Evolutionary conservation across 176 grass and related monocot species (phyloP).

Genomic region (Aechmea fasciata): DNA sequence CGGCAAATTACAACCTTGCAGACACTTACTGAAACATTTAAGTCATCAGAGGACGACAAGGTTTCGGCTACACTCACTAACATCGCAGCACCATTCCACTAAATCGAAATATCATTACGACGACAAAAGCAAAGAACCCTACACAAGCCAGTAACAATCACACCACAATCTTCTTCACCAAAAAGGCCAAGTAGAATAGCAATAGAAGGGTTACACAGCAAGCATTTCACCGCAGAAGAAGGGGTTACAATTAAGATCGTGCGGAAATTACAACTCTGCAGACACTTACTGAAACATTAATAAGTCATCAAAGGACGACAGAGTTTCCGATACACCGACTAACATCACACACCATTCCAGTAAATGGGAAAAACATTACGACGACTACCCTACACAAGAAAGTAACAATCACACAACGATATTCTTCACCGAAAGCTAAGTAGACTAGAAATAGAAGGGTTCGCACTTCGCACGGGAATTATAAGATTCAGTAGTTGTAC

Average conservation of each 20-base stretch:
- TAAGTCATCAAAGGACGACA: not conserved
- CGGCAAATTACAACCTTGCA: too few relatives aligned
- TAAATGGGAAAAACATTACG: not conserved
- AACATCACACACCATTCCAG: not conserved
- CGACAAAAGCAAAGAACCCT: not conserved
- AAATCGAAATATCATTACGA: not conserved
- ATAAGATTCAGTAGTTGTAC: constrained; percentile 17
- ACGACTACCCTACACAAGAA: not conserved
- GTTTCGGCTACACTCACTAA: not conserved
- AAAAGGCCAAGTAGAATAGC: too few relatives aligned
- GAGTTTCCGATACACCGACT: not conserved
- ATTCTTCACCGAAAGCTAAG: too few relatives aligned
- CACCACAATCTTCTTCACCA: not conserved
- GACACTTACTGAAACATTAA: not conserved
- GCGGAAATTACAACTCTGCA: too few relatives aligned
- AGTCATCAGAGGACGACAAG: not conserved
- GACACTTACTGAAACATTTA: not conserved
- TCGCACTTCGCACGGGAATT: not conserved
- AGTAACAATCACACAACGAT: not conserved
- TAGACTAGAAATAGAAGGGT: too few relatives aligned
- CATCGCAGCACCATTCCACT: not conserved
- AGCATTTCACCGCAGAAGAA: too few relatives aligned
- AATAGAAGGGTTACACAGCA: too few relatives aligned
- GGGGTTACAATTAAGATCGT: too few relatives aligned
- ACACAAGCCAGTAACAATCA: not conserved